Conservation (phyloP, 2,329 filamentous ascomycete species). For the Acarospora socialis region DNA sequence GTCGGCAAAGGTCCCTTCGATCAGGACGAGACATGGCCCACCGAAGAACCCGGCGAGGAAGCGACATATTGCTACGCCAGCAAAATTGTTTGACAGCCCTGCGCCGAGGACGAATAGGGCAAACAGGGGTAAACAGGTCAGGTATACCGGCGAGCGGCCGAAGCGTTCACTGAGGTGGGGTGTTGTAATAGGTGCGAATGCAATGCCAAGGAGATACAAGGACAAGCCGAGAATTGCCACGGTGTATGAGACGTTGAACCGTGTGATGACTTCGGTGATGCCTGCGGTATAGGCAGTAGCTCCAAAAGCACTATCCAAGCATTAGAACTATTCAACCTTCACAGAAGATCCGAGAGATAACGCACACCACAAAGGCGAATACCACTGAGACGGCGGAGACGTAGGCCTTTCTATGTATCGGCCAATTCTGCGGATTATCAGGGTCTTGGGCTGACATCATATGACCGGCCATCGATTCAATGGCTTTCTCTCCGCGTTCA, state of each 20-base stretch:
- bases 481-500: background rate
- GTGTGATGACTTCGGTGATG: constrained; percentile 30
- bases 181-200: constrained; percentile 43
- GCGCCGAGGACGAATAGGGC: constrained; percentile 43
- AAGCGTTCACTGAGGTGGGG: constrained; percentile 45
- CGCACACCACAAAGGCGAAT: constrained; percentile 30
- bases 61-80: constrained; percentile 37
- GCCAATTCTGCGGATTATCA: constrained; percentile 41
- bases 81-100: constrained; percentile 37
- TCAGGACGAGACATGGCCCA: constrained; percentile 18
- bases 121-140: constrained; percentile 32
- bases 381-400: constrained; percentile 26
- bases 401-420: constrained; percentile 27
- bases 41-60: constrained; percentile 41
- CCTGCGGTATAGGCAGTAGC: constrained; percentile 41
- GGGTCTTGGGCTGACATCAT: constrained; percentile 19
- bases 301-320: constrained; percentile 33
- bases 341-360: background rate
- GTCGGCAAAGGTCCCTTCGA: constrained; percentile 23
- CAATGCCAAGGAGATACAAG: constrained; percentile 46
- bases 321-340: background rate
- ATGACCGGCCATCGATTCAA: constrained; percentile 6
- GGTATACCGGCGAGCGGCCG: constrained; percentile 41
- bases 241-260: constrained; percentile 42
- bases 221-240: constrained; percentile 45